Evolutionary conservation across 768 basidiomycete genomes (phyloP).

Genomic region (Suillus discolor): DNA sequence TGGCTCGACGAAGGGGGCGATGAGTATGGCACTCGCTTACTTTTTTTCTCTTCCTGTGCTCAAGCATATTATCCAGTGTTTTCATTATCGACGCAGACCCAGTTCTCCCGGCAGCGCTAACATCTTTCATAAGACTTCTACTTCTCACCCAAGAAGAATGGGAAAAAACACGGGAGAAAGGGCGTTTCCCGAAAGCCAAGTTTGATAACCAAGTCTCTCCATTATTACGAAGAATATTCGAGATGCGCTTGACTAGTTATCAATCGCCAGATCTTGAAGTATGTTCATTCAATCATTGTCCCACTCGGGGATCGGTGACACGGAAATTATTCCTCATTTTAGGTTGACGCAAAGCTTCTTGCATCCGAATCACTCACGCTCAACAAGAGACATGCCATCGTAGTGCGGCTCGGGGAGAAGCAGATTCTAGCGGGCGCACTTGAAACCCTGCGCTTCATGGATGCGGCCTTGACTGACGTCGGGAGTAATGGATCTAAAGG

Average conservation of each 20-base stretch:
- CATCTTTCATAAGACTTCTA: slow-evolving; percentile 69
- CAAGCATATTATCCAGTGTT: slow-evolving; percentile 38
- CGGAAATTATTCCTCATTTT: slow-evolving; percentile 19
- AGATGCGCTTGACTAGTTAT: slow-evolving; percentile 55
- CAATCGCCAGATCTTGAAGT: slow-evolving; percentile 53
- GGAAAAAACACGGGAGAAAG: slow-evolving; percentile 58
- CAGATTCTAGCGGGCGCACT: slow-evolving; percentile 49
- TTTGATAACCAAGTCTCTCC: slow-evolving; percentile 48
- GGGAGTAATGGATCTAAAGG: not conserved
- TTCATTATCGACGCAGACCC: slow-evolving; percentile 56
- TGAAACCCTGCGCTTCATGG: slow-evolving; percentile 13
- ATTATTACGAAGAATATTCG: slow-evolving; percentile 51
- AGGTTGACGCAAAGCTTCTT: slow-evolving; percentile 56
- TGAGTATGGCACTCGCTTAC: slow-evolving; percentile 57
- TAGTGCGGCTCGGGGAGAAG: slow-evolving; percentile 84
- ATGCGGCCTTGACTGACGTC: slow-evolving; percentile 12
- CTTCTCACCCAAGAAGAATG: slow-evolving; percentile 59
- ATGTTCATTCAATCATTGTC: slow-evolving; percentile 8
- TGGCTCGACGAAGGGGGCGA: slow-evolving; percentile 91
- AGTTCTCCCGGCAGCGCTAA: slow-evolving; percentile 54
- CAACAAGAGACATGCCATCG: slow-evolving; percentile 61
- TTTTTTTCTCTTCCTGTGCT: not conserved
- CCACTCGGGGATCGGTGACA: not conserved
- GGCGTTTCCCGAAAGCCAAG: slow-evolving; percentile 74
- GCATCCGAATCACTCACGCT: slow-evolving; percentile 30